Base-by-base conservation (phyloP, 2,329 filamentous ascomycete species). In the Acarospora socialis region DNA sequence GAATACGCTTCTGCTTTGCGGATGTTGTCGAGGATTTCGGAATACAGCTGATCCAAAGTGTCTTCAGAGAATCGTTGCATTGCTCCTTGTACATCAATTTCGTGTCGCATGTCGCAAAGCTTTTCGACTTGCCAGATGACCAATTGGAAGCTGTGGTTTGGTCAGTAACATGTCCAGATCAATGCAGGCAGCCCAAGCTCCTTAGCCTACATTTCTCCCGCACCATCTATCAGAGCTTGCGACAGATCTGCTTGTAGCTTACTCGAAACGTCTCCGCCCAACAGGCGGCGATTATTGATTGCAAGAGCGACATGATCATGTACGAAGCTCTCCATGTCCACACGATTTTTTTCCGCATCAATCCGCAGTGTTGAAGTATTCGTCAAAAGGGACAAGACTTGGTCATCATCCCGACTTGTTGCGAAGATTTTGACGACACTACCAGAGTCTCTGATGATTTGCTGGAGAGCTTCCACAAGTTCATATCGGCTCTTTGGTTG, bases 371-470 rank as follows among this genome's bases (percentile, higher is more conserved):
- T 38, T 5, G 12, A 22, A 16, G 12, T 23, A 3, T 29, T 10
- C 2, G 3, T 19, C 13, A 40, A 15, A 13, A 18, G 19, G 24
- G 20, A 16, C 3, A 39, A 21, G 18, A 39, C 28, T 14, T 37
- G 28, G 19, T 17, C 8, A 28, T 41, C 38, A 33, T 41, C 35
- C 7, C 40, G 35, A 33, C 34, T 41, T 4, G 36, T 39, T 2
- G 41, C n/a, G 5, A 41, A 28, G 5, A 43, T 17, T 28, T 43
- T 43, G 3, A 43, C 30, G 7, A 41, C 8, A n/a, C 28, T 30
- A 9, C 10, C 14, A 17, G 38, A 41, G 2, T 32, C 15, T 2
- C 19, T 13, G 4, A 36, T 25, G 10, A 43, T 32, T 2, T 32
- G 22, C 4, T 22, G 13, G 2, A 39, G 23, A 13, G 34, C 28